Percentiles rank a stretch among this genome's conserved stretches.
phyloP scores from a whole-genome alignment of 2,329 filamentous ascomycete genomes.

The Cercospora janseana region DNA sequence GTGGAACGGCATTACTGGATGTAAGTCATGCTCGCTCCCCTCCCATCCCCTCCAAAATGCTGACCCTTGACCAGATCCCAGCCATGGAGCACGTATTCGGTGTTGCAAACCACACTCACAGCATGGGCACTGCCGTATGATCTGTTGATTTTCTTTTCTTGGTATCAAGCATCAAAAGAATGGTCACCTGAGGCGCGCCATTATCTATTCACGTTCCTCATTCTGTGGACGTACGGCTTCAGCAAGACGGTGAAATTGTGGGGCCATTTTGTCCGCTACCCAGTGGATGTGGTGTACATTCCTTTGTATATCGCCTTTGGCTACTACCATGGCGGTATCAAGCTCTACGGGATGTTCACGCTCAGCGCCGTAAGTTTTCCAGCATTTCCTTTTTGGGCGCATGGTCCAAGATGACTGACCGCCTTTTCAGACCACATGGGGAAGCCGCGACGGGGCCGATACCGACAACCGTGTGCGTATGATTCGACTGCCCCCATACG shows the following conservation, averaged over 20 bases:
- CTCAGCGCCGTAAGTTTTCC: slow-evolving; percentile 60
- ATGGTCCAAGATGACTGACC: slow-evolving; percentile 24
- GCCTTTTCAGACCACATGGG: slow-evolving; percentile 78
- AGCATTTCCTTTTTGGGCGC: slow-evolving; percentile 11
- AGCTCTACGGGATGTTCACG: slow-evolving; percentile 81
- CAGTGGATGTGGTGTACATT: slow-evolving; percentile 73
- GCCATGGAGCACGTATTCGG: slow-evolving; percentile 88
- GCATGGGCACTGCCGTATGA: slow-evolving; percentile 82
- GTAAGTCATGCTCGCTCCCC: slow-evolving; percentile 57
- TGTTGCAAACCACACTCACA: slow-evolving; percentile 88
- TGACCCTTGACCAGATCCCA: slow-evolving; percentile 63
- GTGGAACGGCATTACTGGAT: slow-evolving; percentile 79
- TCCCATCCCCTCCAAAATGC: slow-evolving; percentile 14
- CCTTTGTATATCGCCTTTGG: slow-evolving; percentile 88
- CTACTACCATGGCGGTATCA: slow-evolving; percentile 89
- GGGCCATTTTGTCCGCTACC: slow-evolving; percentile 81
- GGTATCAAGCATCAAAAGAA: slow-evolving; percentile 63
- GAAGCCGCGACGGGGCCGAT: slow-evolving; percentile 88
- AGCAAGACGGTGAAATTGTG: slow-evolving; percentile 90
- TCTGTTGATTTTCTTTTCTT: slow-evolving; percentile 66
- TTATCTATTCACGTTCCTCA: slow-evolving; percentile 59
- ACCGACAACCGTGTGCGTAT: slow-evolving; percentile 73
- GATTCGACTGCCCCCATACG: slow-evolving; percentile 44
- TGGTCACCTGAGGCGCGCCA: slow-evolving; percentile 37
- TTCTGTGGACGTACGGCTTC: slow-evolving; percentile 71